These are phyloP conservation scores for Ophiostoma sp. DNA, from an alignment of 2,329 filamentous ascomycete genomes.

Conservation along the genomic window DNA sequence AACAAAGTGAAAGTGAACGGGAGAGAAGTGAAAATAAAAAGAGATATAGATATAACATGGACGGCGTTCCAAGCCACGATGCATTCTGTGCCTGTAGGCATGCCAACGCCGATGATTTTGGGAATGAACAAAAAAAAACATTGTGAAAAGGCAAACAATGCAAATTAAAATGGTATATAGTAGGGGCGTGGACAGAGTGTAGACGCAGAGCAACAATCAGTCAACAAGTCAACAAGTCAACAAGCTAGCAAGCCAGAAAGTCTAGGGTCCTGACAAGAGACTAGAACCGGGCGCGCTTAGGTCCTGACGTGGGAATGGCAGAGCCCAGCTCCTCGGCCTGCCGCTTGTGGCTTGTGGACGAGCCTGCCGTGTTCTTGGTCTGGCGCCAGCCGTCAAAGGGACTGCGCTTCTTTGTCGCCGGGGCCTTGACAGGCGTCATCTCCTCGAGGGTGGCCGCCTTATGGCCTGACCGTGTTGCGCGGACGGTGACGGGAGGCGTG, in stretches of 20 bases:
- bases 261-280: too few species aligned
- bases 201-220: neutral
- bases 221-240: too few species aligned
- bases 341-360: conserved; percentile 40
- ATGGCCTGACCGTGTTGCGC: conserved; percentile 52
- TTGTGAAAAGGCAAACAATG: neutral
- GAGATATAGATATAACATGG: neutral
- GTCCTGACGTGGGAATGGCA: conserved; percentile 27
- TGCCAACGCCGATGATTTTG: conserved; percentile 13
- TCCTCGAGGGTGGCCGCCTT: conserved; percentile 28
- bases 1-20: neutral
- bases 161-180: conserved; percentile 18
- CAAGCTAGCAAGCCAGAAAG: neutral
- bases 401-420: conserved; percentile 36
- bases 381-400: conserved; percentile 65
- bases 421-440: conserved; percentile 39
- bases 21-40: neutral
- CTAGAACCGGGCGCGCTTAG: conserved; percentile 37
- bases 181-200: conserved; percentile 3
- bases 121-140: conserved; percentile 4
- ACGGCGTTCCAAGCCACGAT: neutral
- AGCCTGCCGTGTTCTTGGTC: conserved; percentile 47
- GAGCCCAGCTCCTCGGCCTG: conserved; percentile 36
- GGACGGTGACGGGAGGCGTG: conserved; percentile 58
- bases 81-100: neutral